Evolutionary conservation across 2,329 filamentous ascomycete species (phyloP), one percentile per base, ranked within the genome.

Genomic region (Botrytis elliptica): DNA sequence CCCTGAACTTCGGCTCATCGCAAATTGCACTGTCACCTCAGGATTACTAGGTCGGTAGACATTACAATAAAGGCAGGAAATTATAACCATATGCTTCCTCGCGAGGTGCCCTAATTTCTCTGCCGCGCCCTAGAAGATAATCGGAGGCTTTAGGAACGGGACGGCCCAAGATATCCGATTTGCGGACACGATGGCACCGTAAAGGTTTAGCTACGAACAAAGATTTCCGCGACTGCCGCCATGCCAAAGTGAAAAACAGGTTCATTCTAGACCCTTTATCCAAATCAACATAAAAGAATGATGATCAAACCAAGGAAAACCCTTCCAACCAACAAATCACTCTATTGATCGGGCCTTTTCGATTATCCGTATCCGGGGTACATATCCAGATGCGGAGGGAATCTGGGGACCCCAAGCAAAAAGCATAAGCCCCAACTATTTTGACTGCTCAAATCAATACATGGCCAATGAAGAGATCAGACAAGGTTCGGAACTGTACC

Each of bases 341-440:
- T 46, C 62, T 7, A 22, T 33, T 46, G 25, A 65, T 65, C 62
- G 62, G 62, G n/a, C 62, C 62, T 65, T 65, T 65, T 65, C 9
- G 62, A 65, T 65, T 65, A 65, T 65, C 62, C 40, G 40, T 42
- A 46, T 65, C 62, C 62, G 62, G 62, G 62, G 40, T 65, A 65
- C 62, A 65, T 46, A 20, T 22, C 62, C 40, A 44, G 7, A 66
- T 66, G 63, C 46, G 63, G 63, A 66, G 44, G 29, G 16, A 66
- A 66, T 66, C 63, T 40, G 63, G 63, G 63, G 63, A 66, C 63
- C 63, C 63, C 63, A 66, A 36, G 42, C 20, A 64, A 64, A 42
- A 9, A 22, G 38, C 25, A n/a, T 44, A 44, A 33, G 62, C 62
- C 25, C 62, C 62, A 64, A 64, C 62, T 20, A 20, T n/a, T 64